Conservation (phyloP, 768 basidiomycete species). For the Terana coerulea region DNA sequence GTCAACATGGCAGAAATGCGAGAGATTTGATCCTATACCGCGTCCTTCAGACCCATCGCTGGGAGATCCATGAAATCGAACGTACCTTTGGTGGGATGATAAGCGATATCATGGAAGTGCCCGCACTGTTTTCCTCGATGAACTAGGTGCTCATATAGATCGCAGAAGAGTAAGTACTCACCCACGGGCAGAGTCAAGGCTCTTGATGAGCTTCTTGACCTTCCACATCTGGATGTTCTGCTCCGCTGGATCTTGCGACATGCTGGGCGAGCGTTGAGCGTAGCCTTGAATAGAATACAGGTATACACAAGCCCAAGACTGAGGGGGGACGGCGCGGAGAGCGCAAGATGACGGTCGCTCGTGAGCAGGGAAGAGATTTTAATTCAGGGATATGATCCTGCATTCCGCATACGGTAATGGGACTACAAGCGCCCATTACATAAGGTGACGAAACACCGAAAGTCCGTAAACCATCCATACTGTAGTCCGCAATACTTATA, state of each 20-base stretch:
- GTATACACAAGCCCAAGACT: not conserved
- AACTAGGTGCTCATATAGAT: not conserved
- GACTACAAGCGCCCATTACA: too few relatives aligned
- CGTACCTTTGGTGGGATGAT: conserved; percentile 91
- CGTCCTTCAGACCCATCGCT: conserved; percentile 15
- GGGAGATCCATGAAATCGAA: conserved; percentile 8
- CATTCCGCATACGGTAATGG: too few relatives aligned
- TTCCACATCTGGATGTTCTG: conserved; percentile 99
- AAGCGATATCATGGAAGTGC: conserved; percentile 98
- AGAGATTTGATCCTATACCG: conserved; percentile 84
- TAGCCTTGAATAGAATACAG: not conserved
- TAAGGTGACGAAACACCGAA: too few relatives aligned
- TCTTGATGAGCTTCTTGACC: conserved; percentile 98
- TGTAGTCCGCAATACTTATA: too few relatives aligned
- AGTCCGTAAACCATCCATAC: too few relatives aligned
- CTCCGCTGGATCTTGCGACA: conserved; percentile 85
- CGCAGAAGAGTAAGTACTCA: conserved; percentile 26
- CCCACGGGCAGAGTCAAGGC: conserved; percentile 92
- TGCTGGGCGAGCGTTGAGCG: conserved; percentile 36
- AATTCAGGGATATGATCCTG: too few relatives aligned
- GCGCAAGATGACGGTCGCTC: conserved; percentile 3
- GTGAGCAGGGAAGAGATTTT: conserved; percentile 2
- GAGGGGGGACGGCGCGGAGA: not conserved
- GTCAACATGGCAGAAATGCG: conserved; percentile 94
- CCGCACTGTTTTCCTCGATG: conserved; percentile 51